These are phyloP conservation scores for Pleurotus ostreatus DNA, from an alignment of 768 basidiomycete genomes.

Conservation along the genomic window DNA sequence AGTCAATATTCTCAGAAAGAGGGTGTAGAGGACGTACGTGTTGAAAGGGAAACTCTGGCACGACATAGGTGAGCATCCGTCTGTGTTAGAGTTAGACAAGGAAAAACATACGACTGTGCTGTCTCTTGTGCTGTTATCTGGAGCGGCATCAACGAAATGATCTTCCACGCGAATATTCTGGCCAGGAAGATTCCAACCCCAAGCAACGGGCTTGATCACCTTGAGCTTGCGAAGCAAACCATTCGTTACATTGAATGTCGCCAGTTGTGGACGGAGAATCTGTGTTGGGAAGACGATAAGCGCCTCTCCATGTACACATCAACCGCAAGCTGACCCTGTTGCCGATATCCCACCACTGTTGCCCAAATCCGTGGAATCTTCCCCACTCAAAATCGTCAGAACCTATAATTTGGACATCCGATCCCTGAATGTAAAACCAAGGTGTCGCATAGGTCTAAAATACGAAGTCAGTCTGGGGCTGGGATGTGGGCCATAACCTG, in stretches of 20 bases:
- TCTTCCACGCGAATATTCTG: constrained; percentile 33
- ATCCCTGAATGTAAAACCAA: constrained; percentile 43
- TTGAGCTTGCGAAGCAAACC: constrained; percentile 32
- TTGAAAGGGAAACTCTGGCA: constrained; percentile 38
- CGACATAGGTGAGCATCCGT: neutral
- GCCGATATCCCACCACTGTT: constrained; percentile 47
- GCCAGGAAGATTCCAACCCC: constrained; percentile 41
- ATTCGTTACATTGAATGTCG: constrained; percentile 43
- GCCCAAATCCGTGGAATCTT: constrained; percentile 41
- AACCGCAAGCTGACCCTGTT: constrained; percentile 27
- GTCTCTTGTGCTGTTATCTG: constrained; percentile 33
- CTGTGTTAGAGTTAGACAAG: neutral
- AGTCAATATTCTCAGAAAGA: neutral
- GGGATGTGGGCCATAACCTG: neutral
- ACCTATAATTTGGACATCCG: constrained; percentile 36
- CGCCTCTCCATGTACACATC: neutral
- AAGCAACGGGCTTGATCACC: constrained; percentile 46
- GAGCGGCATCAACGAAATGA: constrained; percentile 36
- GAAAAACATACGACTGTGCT: constrained; percentile 24
- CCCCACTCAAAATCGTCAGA: constrained; percentile 35
- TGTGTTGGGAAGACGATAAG: constrained; percentile 6
- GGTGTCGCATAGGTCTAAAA: constrained; percentile 36
- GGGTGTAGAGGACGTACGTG: constrained; percentile 26
- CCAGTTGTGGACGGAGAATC: constrained; percentile 41
- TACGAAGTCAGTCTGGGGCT: neutral